Evolutionary conservation across 352 stramenopile genomes (phyloP).

Genomic region (Phytophthora kernoviae): DNA sequence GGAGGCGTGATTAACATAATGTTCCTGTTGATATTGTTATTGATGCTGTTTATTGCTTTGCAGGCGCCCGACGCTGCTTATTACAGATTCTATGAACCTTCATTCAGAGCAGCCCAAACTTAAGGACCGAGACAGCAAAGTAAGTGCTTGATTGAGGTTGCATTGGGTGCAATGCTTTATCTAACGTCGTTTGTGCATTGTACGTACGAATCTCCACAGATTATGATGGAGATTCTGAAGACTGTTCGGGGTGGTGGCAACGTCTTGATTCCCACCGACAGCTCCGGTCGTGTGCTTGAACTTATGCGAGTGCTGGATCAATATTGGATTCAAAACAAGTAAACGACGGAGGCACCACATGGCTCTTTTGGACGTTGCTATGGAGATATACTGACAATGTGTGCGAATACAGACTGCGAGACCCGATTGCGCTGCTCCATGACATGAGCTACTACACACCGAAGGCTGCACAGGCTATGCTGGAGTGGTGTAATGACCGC

Average conservation of each 20-base stretch:
- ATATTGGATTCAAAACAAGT: conserved; percentile 96
- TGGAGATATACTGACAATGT: conserved; percentile 8
- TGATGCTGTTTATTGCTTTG: conserved; percentile 10
- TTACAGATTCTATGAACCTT: conserved; percentile 90
- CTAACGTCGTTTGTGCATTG: conserved; percentile 25
- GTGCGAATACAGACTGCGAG: conserved; percentile 51
- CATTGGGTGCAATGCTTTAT: conserved; percentile 23
- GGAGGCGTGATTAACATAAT: no score
- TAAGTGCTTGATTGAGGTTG: not conserved
- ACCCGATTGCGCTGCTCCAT: conserved; percentile 87
- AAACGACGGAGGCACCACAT: conserved; percentile 19
- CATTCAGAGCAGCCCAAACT: conserved; percentile 87
- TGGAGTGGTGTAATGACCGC: conserved; percentile 91
- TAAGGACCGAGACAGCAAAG: conserved; percentile 87
- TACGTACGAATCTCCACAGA: conserved; percentile 40
- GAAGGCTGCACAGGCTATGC: conserved; percentile 88
- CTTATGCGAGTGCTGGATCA: conserved; percentile 94
- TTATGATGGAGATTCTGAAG: conserved; percentile 94
- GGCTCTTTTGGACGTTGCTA: conserved; percentile 4
- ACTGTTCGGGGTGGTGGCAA: conserved; percentile 93
- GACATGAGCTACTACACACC: conserved; percentile 91
- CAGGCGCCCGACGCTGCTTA: conserved; percentile 84
- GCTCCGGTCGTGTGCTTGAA: conserved; percentile 94
- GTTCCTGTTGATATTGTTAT: conserved; percentile 4
- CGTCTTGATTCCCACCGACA: conserved; percentile 95